Base-by-base conservation (phyloP, 768 basidiomycete genomes). In the Dioszegia crocea region DNA sequence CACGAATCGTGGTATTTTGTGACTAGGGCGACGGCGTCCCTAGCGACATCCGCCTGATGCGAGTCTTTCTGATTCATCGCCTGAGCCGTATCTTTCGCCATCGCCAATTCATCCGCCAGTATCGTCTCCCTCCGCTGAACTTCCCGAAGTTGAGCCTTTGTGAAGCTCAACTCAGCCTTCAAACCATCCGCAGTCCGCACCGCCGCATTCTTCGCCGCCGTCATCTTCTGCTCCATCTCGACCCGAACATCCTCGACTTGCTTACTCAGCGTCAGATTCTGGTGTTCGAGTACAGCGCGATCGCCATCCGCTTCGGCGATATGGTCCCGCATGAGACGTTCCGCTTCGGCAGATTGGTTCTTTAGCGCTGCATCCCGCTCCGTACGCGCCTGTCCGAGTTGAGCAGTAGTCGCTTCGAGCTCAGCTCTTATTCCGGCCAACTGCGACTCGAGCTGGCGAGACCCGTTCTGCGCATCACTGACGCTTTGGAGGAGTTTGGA, bases 251-350 rank as follows among this genome's bases (percentile, higher is more conserved):
- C 79, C 27, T 83, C 84, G 19, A 90, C 77, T 64, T 93, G 88
- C 14, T 88, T 86, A 1, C 88, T 82, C 41, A 91, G 80, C 12
- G 87, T 79, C 19, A 83, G 80, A 70, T 90, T 89, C 74, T 91
- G 88, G 49, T 92, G 85, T 77, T 96, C 91, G 45, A 96, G 80
- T 14, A 94, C 90, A 0, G 92, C 91, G 8, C 91, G 84, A 74
- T 97, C 92, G 0, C 91, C 89, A 68, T 96, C 91, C 14, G 91
- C 89, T 76, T 98, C 93, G 2, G 88, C 88, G 55, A 88, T 86
- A 67, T 92, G 88, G 73, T 96, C 91, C 1, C 90, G 84, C 62
- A 96, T 84, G 43, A 81, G 76, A 31, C 83, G 78, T 58, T 86
- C 85, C 56, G 85, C 68, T 41, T 74, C 71, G 14, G 83, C 84